Percentiles rank a stretch among this genome's conserved stretches.
Conservation (phyloP, 2,329 filamentous ascomycete species). For the Fusarium cyanostomum region DNA sequence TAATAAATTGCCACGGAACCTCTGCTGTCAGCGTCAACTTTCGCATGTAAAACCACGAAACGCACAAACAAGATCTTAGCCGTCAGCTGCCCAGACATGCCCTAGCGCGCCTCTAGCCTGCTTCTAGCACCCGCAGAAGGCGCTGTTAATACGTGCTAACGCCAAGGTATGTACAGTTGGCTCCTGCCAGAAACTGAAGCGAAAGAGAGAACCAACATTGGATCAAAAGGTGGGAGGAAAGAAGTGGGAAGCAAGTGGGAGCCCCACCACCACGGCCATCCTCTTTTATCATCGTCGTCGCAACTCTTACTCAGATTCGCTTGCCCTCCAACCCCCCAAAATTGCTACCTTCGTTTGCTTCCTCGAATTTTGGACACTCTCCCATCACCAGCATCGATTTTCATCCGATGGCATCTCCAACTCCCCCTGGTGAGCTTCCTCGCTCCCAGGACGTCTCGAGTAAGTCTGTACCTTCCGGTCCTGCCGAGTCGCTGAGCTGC, state of each 20-base stretch:
- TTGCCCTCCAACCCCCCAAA: conserved; percentile 33
- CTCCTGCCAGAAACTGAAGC: conserved; percentile 12
- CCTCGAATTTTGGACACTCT: conserved; percentile 18
- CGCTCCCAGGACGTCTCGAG: conserved; percentile 35
- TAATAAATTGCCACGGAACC: background rate
- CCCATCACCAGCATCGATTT: conserved; percentile 21
- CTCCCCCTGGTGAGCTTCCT: conserved; percentile 30
- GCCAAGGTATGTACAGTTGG: conserved; percentile 1
- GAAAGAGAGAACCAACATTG: conserved; percentile 16
- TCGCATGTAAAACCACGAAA: background rate
- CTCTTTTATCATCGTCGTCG: conserved; percentile 43
- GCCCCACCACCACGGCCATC: conserved; percentile 41
- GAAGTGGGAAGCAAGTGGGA: conserved; percentile 22
- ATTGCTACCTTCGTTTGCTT: conserved; percentile 25
- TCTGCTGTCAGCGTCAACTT: conserved; percentile 1
- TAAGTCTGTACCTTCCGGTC: conserved; percentile 39
- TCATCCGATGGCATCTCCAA: conserved; percentile 34
- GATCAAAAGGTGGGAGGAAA: conserved; percentile 6
- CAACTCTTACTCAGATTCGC: conserved; percentile 37
- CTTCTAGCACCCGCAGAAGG: conserved; percentile 29
- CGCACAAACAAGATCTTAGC: background rate
- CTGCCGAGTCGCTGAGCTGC: conserved; percentile 38
- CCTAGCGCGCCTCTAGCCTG: conserved; percentile 32
- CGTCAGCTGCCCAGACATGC: conserved; percentile 27
- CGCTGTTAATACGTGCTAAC: conserved; percentile 8